A percentile compares a stretch with the other conserved stretches of the same genome.
Conservation (phyloP, 768 basidiomycete genomes). For the Tremella fuciformis region DNA sequence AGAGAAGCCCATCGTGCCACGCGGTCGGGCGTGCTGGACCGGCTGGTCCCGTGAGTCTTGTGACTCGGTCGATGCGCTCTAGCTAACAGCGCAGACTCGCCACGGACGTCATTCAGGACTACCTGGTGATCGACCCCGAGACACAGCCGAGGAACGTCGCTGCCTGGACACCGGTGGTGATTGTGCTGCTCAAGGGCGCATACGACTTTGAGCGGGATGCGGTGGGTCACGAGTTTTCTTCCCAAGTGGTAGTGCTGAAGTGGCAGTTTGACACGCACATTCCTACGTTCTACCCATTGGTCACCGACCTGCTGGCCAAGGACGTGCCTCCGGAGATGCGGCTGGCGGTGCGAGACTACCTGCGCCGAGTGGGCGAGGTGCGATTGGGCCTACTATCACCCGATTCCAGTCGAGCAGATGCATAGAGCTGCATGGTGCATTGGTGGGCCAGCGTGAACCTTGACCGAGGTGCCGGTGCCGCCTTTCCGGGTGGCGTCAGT, state of each 20-base stretch:
- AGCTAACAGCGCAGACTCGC: slow-evolving; percentile 62
- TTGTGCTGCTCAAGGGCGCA: slow-evolving; percentile 86
- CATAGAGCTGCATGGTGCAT: no score
- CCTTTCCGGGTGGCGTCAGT: no score
- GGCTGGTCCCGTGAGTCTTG: slow-evolving; percentile 64
- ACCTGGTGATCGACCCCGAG: slow-evolving; percentile 80
- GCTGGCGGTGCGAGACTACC: slow-evolving; percentile 71
- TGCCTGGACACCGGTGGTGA: slow-evolving; percentile 99
- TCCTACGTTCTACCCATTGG: slow-evolving; percentile 83
- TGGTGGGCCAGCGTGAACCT: no score
- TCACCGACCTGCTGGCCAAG: slow-evolving; percentile 75
- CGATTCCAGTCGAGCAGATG: no score
- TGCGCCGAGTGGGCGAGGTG: slow-evolving; percentile 62
- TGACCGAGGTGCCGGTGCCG: no score
- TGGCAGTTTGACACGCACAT: slow-evolving; percentile 80
- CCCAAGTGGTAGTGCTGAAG: neutral
- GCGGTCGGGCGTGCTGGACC: slow-evolving; percentile 66
- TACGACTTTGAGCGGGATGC: slow-evolving; percentile 84
- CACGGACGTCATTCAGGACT: slow-evolving; percentile 83
- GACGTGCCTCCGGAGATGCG: slow-evolving; percentile 82
- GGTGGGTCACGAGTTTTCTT: slow-evolving; percentile 58
- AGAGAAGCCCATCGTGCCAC: slow-evolving; percentile 68
- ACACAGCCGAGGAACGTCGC: slow-evolving; percentile 91
- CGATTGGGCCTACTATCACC: neutral
- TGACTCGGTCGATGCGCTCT: neutral